Evolutionary conservation across 306 rosid genomes (phyloP), one percentile per base, ranked within the genome.

Genomic region (Herpetospermum pedunculosum): DNA sequence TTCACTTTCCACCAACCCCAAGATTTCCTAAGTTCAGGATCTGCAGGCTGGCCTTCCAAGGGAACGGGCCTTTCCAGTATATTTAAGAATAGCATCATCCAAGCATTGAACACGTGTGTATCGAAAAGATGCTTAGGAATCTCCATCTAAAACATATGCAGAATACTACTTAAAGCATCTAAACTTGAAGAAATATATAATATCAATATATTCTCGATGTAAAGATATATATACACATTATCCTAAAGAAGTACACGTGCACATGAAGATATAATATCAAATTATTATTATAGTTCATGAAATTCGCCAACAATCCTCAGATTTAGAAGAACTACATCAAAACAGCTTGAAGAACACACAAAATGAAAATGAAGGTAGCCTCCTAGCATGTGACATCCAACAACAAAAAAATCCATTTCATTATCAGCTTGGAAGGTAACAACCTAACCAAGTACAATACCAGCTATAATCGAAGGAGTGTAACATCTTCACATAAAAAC

Each of bases 1-100:
- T 91, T 94, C 86, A 91, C 99, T 87, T 94, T 94, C 99, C 99
- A 94, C 99, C 99, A 91, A 32, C 89, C 99, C 99, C 99, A 94
- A 74, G 97, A 78, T 80, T 94, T 94, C 79, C 94, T 80, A 68
- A 83, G 83, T 55, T 94, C 97, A 0, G 92, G 96, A 81, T 94
- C 97, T 37, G 77, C 75, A 70, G 99, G 96, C 81, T 91, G 92
- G 69, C 99, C 99, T 82, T 94, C 99, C 60, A 79, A 55, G 30
- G 99, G 99, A 21, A 94, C 99, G 13, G 97, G 89, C 74, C 96
- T 91, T 84, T 89, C 97, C 87, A 94, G 80, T 62, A 88, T 77
- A 86, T 83, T 91, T 65, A 94, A 85, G 83, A 91, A 91, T 59
- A 91, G 89, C 77, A 84, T 44, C 99, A 94, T 94, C 99, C 99